Percentiles rank a stretch among this genome's conserved stretches.
These are phyloP conservation scores for Phaffia rhodozyma DNA, from an alignment of 1,284 basidiomycete species.

Conservation along the genomic window DNA sequence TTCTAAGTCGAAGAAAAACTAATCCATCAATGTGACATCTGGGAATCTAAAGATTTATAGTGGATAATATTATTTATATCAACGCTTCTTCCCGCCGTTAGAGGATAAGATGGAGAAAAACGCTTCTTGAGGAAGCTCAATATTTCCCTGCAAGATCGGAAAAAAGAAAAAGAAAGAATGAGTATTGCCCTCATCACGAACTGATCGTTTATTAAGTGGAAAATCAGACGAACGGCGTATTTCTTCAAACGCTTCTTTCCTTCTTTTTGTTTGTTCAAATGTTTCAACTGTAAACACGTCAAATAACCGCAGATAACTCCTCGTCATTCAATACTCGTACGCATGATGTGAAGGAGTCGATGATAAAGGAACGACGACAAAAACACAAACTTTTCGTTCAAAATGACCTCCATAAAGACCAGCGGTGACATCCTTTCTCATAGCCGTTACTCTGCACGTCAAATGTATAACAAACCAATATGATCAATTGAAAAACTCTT, in stretches of 20 bases:
- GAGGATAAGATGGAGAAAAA: conserved; percentile 73
- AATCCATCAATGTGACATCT: no score
- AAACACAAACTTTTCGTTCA: conserved; percentile 26
- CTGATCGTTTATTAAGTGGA: background rate
- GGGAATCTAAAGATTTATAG: no score
- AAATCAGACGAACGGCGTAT: conserved; percentile 32
- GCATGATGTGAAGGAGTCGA: background rate
- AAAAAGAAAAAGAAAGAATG: background rate
- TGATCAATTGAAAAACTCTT: no score
- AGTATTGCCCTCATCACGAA: background rate
- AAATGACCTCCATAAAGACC: conserved; percentile 73
- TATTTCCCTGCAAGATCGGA: conserved; percentile 52
- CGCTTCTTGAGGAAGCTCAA: conserved; percentile 79
- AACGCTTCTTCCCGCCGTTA: conserved; percentile 24
- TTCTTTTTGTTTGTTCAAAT: conserved; percentile 83
- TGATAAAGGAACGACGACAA: conserved; percentile 19
- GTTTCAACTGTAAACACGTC: conserved; percentile 72
- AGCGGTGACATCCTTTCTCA: conserved; percentile 89
- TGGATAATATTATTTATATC: no score
- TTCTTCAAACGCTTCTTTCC: conserved; percentile 75
- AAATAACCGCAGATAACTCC: conserved; percentile 50
- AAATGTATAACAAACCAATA: background rate
- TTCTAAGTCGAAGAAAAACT: no score
- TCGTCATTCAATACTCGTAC: no score
- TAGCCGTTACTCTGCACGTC: conserved; percentile 49